Evolutionary conservation across 2,329 filamentous ascomycete genomes (phyloP).

Genomic region (Dichotomopilus funicola): DNA sequence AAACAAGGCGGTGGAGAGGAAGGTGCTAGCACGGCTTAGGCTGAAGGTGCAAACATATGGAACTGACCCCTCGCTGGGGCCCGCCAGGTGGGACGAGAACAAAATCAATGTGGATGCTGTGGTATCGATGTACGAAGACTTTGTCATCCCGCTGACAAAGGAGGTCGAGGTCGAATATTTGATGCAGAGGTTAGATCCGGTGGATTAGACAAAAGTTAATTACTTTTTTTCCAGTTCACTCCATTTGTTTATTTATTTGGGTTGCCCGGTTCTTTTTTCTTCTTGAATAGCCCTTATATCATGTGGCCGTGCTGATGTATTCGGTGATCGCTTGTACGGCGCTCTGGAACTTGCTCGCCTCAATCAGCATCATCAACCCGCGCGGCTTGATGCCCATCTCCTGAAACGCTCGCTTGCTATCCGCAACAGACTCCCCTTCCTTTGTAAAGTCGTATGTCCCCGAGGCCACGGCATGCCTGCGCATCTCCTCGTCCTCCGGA

Average conservation of each 20-base stretch:
- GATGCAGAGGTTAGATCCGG: constrained; percentile 72
- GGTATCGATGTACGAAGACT: constrained; percentile 82
- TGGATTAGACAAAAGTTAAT: constrained; percentile 20
- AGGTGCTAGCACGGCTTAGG: constrained; percentile 78
- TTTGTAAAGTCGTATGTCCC: constrained; percentile 74
- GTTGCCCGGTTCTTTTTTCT: background rate
- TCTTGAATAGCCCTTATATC: constrained; percentile 7
- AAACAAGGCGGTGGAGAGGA: constrained; percentile 78
- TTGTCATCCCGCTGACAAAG: constrained; percentile 96
- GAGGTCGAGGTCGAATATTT: constrained; percentile 96
- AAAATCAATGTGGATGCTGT: constrained; percentile 94
- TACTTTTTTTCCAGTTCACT: background rate
- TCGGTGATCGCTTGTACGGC: constrained; percentile 71
- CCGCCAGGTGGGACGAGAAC: constrained; percentile 46
- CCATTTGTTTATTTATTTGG: background rate
- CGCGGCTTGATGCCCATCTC: constrained; percentile 81
- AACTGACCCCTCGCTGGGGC: constrained; percentile 67
- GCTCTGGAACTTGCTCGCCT: constrained; percentile 66
- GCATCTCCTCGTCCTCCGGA: constrained; percentile 85
- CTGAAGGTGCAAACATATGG: constrained; percentile 93
- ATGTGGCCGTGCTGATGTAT: constrained; percentile 50
- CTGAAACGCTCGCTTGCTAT: constrained; percentile 91
- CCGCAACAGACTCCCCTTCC: constrained; percentile 72
- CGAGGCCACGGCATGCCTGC: constrained; percentile 64
- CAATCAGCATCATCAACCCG: constrained; percentile 81